A percentile compares a stretch with the other conserved stretches of the same genome.
phyloP scores from a whole-genome alignment of 805 yeast species.

The Zygosaccharomyces kombuchaensis region DNA sequence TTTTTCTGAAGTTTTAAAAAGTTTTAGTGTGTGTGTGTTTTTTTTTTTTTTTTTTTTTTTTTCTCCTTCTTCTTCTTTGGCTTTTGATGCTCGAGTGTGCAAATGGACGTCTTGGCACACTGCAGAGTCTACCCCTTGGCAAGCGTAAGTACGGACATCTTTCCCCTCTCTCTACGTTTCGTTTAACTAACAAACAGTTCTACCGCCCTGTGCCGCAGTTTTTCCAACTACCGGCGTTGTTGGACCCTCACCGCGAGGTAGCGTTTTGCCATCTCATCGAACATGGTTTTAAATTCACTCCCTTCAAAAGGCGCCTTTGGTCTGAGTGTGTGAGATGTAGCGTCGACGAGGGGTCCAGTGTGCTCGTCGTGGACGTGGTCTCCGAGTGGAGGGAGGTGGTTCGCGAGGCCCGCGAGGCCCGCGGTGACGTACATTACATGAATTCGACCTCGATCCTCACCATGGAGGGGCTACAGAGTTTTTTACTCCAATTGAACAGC shows the following conservation, averaged over 20 bases:
- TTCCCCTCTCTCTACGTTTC: neutral
- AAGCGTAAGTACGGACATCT: constrained; percentile 12
- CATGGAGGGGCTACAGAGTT: constrained; percentile 22
- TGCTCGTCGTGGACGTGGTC: constrained; percentile 24
- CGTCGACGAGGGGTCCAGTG: constrained; percentile 6
- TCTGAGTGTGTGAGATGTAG: constrained; percentile 4
- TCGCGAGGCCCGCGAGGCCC: constrained; percentile 5
- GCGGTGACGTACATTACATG: constrained; percentile 9
- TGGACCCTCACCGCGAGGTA: constrained; percentile 4
- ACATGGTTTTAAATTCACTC: constrained; percentile 21
- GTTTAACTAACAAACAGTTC: constrained; percentile 12
- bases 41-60: too few species aligned
- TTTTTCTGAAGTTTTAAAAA: too few species aligned
- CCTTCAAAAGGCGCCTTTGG: constrained; percentile 17
- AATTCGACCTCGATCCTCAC: constrained; percentile 22
- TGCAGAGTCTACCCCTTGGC: constrained; percentile 30
- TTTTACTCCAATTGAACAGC: constrained; percentile 21
- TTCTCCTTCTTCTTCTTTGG: neutral
- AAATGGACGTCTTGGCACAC: constrained; percentile 31
- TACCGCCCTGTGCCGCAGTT: constrained; percentile 17
- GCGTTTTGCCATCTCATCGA: constrained; percentile 27
- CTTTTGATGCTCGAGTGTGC: neutral
- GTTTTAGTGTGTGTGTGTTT: too few species aligned
- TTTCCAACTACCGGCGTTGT: constrained; percentile 9
- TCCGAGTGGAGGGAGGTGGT: constrained; percentile 20